Evolutionary conservation across 495 filamentous ascomycete species (phyloP), one percentile per base, ranked within the genome.

Genomic region (Tuber microsphaerosporum): DNA sequence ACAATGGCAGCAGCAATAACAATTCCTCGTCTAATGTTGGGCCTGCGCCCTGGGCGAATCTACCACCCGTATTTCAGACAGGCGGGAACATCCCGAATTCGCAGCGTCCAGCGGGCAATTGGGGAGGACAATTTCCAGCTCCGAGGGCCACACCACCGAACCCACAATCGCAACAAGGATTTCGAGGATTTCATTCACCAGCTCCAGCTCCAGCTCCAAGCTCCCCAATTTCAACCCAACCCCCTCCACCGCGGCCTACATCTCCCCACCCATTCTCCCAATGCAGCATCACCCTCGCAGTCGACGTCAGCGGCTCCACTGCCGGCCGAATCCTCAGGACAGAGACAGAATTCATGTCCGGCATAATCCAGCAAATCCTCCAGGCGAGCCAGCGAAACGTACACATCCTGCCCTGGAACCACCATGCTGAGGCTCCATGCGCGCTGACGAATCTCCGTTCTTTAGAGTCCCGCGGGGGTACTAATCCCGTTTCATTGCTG

Each of bases 221-320:
- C 56, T 65, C 56, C 16, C 56, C 56, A 8, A 17, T 34, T 31
- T 65, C 56, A 17, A 34, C 9, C 56, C 56, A 31, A 65, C 56
- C 56, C 31, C 56, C 56, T 0, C 7, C 1, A 6, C 56, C 26
- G 26, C 56, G 56, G 16, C 26, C 56, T 17, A 17, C 56, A 34
- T 65, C 56, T 34, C 56, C 56, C 26, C 56, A 2, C 16, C 79
- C 68, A 48, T 82, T 76, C 73, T 22, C 56, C 75, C 82, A 84
- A 81, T 84, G 71, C 34, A 76, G 71, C 34, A 74, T 82, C 34
- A 44, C 77, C 16, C 45, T 82, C 0, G 80, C 74, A 22, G 75
- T 82, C 69, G 80, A 82, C 26, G 81, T 81, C 51, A 83, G 81
- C 6, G 76, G 76, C 16, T 83, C 80, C 5, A 82, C 80, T 1